These are phyloP conservation scores for Dactylellina leptospora DNA, from an alignment of 2,329 filamentous ascomycete species.

Conservation along the genomic window DNA sequence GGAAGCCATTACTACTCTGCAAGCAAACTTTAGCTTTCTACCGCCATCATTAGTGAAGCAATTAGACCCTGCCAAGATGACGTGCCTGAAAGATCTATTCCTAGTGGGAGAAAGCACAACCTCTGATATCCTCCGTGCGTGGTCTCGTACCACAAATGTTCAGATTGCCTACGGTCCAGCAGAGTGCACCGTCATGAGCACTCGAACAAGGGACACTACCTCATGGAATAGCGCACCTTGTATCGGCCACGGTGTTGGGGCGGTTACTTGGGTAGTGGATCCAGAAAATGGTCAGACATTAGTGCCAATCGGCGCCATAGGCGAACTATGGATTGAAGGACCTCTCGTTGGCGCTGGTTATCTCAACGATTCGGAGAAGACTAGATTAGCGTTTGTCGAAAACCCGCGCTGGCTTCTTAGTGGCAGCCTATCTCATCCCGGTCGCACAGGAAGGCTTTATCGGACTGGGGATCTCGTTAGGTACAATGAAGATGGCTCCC, in stretches of 20 bases:
- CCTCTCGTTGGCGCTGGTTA: constrained; percentile 61
- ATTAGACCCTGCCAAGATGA: constrained; percentile 61
- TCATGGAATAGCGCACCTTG: constrained; percentile 3
- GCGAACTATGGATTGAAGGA: constrained; percentile 61
- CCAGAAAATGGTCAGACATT: constrained; percentile 60
- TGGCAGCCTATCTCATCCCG: neutral
- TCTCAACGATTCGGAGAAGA: constrained; percentile 60
- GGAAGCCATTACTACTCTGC: constrained; percentile 44
- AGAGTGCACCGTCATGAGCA: constrained; percentile 54
- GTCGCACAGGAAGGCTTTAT: constrained; percentile 61
- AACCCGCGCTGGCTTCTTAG: constrained; percentile 45
- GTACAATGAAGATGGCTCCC: constrained; percentile 66
- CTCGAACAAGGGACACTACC: constrained; percentile 1
- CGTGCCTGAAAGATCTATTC: constrained; percentile 59
- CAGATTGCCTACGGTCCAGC: constrained; percentile 61
- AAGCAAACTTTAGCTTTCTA: constrained; percentile 62
- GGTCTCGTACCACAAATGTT: constrained; percentile 58
- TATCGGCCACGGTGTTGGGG: constrained; percentile 20
- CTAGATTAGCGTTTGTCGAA: constrained; percentile 58
- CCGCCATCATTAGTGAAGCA: constrained; percentile 63
- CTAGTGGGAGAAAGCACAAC: constrained; percentile 12
- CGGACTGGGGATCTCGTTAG: constrained; percentile 70
- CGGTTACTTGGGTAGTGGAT: constrained; percentile 61
- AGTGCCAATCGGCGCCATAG: constrained; percentile 59
- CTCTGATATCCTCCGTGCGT: constrained; percentile 18